Evolutionary conservation across 805 yeast species (phyloP).

Genomic region (Metschnikowia peoriensis): DNA sequence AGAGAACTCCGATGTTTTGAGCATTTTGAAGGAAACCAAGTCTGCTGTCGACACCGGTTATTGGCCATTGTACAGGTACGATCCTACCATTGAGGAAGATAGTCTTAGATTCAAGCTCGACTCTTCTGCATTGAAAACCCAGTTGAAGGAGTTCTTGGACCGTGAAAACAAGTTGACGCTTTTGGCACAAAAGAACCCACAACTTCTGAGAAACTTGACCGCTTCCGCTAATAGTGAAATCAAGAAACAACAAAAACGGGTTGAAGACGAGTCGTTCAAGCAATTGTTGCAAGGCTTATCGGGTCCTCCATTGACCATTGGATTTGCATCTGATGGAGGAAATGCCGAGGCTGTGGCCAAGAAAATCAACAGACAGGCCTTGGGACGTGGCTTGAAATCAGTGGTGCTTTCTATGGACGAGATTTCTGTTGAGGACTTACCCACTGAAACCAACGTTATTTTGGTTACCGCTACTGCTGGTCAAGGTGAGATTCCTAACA

Average conservation of each 20-base stretch:
- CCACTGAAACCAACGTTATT: conserved; percentile 65
- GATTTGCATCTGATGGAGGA: conserved; percentile 92
- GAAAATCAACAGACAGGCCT: conserved; percentile 73
- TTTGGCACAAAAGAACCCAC: conserved; percentile 68
- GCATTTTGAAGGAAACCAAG: conserved; percentile 82
- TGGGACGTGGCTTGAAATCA: conserved; percentile 74
- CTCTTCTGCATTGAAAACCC: conserved; percentile 76
- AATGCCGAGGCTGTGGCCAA: conserved; percentile 81
- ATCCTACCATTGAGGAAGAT: conserved; percentile 56
- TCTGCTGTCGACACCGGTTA: conserved; percentile 89
- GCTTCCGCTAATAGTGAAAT: conserved; percentile 59
- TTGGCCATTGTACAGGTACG: conserved; percentile 91
- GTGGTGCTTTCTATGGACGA: conserved; percentile 70
- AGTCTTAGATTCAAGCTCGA: conserved; percentile 73
- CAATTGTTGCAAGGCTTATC: conserved; percentile 79
- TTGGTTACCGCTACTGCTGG: conserved; percentile 77
- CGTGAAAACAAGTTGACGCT: conserved; percentile 86
- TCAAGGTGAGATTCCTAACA: conserved; percentile 84
- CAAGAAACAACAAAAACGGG: conserved; percentile 55
- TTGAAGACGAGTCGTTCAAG: conserved; percentile 75
- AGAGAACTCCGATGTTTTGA: conserved; percentile 66
- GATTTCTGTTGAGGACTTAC: conserved; percentile 66
- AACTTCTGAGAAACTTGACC: conserved; percentile 69
- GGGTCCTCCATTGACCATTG: conserved; percentile 87
- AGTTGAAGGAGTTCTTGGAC: conserved; percentile 75